Conservation (phyloP, 768 basidiomycete species). For the Boletus tomentosulus region DNA sequence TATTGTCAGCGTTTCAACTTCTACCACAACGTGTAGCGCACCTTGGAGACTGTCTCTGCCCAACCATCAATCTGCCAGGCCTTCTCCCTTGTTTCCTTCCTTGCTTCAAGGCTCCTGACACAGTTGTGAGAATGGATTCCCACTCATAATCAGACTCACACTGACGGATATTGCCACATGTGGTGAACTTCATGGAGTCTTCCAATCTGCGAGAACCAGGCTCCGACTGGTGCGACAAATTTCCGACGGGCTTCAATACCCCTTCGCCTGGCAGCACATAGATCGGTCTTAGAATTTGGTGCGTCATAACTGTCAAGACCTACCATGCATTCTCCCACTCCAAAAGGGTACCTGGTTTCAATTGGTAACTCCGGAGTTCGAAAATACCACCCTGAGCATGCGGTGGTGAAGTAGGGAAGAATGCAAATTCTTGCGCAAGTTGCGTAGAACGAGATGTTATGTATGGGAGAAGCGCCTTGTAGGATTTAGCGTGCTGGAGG, state of each 20-base stretch:
- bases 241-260: constrained; percentile 92
- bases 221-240: constrained; percentile 81
- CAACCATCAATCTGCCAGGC: constrained; percentile 96
- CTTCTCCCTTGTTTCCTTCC: constrained; percentile 82
- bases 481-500: constrained; percentile 59
- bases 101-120: constrained; percentile 62
- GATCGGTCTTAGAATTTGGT: constrained; percentile 2
- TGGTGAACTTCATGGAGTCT: constrained; percentile 88
- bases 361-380: constrained; percentile 84
- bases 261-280: constrained; percentile 56
- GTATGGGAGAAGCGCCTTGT: constrained; percentile 72
- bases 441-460: constrained; percentile 70
- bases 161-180: constrained; percentile 95
- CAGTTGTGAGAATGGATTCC: constrained; percentile 8
- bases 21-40: constrained; percentile 26
- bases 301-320: constrained; percentile 11
- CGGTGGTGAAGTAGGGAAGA: constrained; percentile 89
- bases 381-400: constrained; percentile 86
- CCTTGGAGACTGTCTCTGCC: constrained; percentile 93
- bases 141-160: constrained; percentile 16
- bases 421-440: constrained; percentile 91
- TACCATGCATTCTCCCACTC: constrained; percentile 97
- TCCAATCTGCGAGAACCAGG: constrained; percentile 91
- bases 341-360: constrained; percentile 84
- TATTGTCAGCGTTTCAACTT: constrained; percentile 1